Evolutionary conservation across 164 flowering plant genomes (phyloP).

Genomic region (Nymphaea colorata): DNA sequence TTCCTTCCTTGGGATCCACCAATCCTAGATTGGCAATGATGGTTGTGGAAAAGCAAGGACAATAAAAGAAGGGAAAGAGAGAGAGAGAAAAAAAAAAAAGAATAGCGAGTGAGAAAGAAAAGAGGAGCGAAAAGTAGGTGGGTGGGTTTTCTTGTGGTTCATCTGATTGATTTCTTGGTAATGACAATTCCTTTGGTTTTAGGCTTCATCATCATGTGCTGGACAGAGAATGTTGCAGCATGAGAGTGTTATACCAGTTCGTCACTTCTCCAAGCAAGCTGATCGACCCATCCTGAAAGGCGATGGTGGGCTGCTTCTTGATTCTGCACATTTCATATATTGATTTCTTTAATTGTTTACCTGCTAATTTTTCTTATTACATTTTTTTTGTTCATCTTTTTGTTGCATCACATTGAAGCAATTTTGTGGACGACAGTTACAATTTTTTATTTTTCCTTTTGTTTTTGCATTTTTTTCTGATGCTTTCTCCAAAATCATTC

Average conservation of each 20-base stretch:
- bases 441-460: not conserved
- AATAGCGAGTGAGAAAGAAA: too few relatives aligned
- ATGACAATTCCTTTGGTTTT: not conserved
- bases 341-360: not conserved
- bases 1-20: not conserved
- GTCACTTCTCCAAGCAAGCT: conserved; percentile 74
- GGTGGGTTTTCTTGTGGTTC: not conserved
- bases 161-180: not conserved
- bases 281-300: conserved; percentile 46
- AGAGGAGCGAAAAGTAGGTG: too few relatives aligned
- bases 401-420: not conserved
- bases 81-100: too few relatives aligned
- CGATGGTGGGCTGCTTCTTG: conserved; percentile 53
- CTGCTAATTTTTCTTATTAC: not conserved
- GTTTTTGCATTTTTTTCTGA: not conserved
- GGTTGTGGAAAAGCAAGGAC: not conserved
- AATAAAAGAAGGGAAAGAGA: too few relatives aligned
- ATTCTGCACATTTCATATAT: not conserved
- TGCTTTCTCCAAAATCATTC: not conserved
- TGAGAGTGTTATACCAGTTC: conserved; percentile 37
- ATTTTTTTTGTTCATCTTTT: not conserved
- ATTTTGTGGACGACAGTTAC: not conserved
- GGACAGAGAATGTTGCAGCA: conserved; percentile 31
- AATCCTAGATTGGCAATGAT: not conserved
- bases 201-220: conserved; percentile 35